Conservation (phyloP, 1,284 basidiomycete genomes). For the Rhodotorula sp. region DNA sequence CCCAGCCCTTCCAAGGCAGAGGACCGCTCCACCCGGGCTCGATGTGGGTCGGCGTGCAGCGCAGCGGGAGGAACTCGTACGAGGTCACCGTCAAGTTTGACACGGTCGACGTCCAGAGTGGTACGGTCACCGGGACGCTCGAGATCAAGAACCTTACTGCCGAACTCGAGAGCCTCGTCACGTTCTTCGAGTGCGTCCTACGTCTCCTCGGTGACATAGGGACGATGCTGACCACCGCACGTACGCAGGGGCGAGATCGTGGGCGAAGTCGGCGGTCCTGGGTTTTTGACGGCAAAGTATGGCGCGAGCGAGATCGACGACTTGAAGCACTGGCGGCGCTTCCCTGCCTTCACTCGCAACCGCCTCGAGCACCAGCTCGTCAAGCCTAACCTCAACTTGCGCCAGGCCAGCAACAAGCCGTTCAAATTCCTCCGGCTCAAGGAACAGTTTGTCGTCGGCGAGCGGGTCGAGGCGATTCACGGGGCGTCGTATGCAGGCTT, state of each 20-base stretch:
- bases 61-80: constrained; percentile 69
- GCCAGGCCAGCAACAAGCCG: constrained; percentile 28
- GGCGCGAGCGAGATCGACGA: constrained; percentile 83
- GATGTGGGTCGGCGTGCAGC: constrained; percentile 31
- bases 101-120: constrained; percentile 75
- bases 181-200: constrained; percentile 61
- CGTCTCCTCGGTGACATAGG: neutral
- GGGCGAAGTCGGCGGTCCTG: constrained; percentile 65
- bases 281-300: constrained; percentile 78
- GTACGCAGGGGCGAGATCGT: constrained; percentile 81
- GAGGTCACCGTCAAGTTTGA: constrained; percentile 77
- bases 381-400: constrained; percentile 56
- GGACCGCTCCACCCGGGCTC: constrained; percentile 34
- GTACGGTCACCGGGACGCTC: constrained; percentile 80
- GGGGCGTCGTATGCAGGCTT: constrained; percentile 88
- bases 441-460: constrained; percentile 90
- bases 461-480: constrained; percentile 78
- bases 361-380: constrained; percentile 66
- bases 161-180: constrained; percentile 84
- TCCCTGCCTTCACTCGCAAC: constrained; percentile 66
- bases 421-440: constrained; percentile 91
- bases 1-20: neutral
- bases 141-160: constrained; percentile 83
- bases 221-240: neutral
- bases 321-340: constrained; percentile 84